Conservation (phyloP, 2,329 filamentous ascomycete species). For the Colletotrichum liaoningense region DNA sequence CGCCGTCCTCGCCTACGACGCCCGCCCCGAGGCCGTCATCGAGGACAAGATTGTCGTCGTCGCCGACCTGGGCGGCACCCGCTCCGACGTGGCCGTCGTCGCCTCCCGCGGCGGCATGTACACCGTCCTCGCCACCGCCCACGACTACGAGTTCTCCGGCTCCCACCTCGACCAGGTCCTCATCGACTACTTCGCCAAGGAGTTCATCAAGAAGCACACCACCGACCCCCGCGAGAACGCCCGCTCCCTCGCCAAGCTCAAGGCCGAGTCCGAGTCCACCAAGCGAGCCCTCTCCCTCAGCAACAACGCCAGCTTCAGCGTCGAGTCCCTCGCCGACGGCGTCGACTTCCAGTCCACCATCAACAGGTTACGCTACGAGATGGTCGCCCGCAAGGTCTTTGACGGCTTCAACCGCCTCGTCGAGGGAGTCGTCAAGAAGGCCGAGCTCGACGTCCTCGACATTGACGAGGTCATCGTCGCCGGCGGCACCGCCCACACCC, state of each 20-base stretch:
- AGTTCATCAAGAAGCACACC: conserved; percentile 98
- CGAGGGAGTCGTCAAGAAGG: conserved; percentile 89
- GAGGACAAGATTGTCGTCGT: conserved; percentile 93
- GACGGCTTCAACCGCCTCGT: conserved; percentile 88
- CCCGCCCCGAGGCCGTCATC: conserved; percentile 77
- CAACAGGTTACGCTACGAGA: conserved; percentile 94
- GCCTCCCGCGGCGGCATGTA: conserved; percentile 96
- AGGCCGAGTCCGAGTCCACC: conserved; percentile 88
- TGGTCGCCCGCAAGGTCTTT: conserved; percentile 87
- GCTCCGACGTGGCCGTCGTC: conserved; percentile 91
- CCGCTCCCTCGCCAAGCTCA: conserved; percentile 89
- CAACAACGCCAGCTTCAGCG: conserved; percentile 88
- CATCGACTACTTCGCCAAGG: conserved; percentile 97
- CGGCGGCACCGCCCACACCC: conserved; percentile 92
- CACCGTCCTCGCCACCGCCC: conserved; percentile 90
- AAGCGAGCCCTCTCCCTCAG: conserved; percentile 94
- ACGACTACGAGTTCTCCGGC: conserved; percentile 95
- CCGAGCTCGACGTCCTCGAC: conserved; percentile 89
- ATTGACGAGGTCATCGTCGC: conserved; percentile 95
- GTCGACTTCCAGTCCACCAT: conserved; percentile 92
- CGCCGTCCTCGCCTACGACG: conserved; percentile 90
- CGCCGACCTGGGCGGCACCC: conserved; percentile 90
- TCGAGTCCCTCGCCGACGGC: conserved; percentile 90
- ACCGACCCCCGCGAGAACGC: conserved; percentile 86
- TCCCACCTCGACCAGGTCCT: conserved; percentile 88